A percentile compares a stretch with the other conserved stretches of the same genome.
These are phyloP conservation scores for Physcomitrellopsis africana DNA, from an alignment of 225 moss, liverwort and hornwort genomes.

Conservation along the genomic window DNA sequence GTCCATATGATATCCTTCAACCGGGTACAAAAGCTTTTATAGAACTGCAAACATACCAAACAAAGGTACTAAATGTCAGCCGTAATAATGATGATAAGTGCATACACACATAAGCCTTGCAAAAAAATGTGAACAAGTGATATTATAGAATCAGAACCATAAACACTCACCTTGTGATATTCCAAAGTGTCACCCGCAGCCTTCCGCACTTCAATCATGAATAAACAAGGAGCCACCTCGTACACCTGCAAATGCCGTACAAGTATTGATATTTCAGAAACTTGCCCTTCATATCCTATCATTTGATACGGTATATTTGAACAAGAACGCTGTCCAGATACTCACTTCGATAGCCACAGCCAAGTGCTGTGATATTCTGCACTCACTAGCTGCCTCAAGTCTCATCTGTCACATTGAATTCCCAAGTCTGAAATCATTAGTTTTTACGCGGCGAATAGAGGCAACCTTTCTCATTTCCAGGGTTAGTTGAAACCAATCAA, in stretches of 20 bases:
- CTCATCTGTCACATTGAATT: constrained; percentile 73
- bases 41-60: constrained; percentile 71
- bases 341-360: constrained; percentile 91
- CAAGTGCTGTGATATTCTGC: constrained; percentile 68
- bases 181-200: constrained; percentile 94
- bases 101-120: not conserved
- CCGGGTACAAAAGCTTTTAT: constrained; percentile 78
- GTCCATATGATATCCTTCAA: constrained; percentile 88
- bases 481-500: not conserved
- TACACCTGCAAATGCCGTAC: constrained; percentile 63
- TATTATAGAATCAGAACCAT: constrained; percentile 2
- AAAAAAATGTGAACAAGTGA: not conserved
- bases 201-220: constrained; percentile 98
- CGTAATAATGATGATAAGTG: not conserved
- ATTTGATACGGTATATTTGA: constrained; percentile 1
- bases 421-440: constrained; percentile 14
- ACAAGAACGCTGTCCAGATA: constrained; percentile 7
- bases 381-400: constrained; percentile 66
- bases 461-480: not conserved
- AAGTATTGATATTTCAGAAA: not conserved
- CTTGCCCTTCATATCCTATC: not conserved
- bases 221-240: constrained; percentile 92
- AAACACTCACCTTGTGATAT: constrained; percentile 79
- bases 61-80: not conserved
- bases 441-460: not conserved